Conservation (phyloP, 2,329 filamentous ascomycete genomes). For the Epichloe amarillans region DNA sequence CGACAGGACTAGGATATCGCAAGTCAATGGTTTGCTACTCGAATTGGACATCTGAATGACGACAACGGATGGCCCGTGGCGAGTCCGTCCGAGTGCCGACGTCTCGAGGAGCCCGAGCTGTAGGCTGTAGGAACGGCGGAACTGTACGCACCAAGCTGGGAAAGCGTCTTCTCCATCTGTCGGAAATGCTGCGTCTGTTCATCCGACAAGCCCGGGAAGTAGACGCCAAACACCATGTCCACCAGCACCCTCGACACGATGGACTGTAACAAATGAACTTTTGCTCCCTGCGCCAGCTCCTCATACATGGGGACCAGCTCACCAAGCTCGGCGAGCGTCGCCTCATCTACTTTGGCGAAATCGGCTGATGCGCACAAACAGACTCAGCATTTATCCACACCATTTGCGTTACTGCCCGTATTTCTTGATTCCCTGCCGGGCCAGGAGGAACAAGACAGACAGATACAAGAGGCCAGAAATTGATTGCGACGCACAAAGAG, state of each 20-base stretch:
- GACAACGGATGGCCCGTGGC: too few relatives aligned
- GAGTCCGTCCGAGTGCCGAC: too few relatives aligned
- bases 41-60: too few relatives aligned
- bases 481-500: not conserved
- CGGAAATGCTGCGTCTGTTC: slow-evolving; percentile 38
- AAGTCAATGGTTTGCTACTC: too few relatives aligned
- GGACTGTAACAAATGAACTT: slow-evolving; percentile 50
- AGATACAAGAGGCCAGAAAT: not conserved
- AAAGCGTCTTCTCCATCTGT: slow-evolving; percentile 34
- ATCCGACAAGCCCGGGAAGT: slow-evolving; percentile 48
- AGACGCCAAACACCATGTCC: slow-evolving; percentile 46
- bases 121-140: not conserved
- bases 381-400: not conserved
- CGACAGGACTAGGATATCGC: slow-evolving; percentile 20
- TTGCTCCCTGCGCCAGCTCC: slow-evolving; percentile 38
- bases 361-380: slow-evolving; percentile 21
- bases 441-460: not conserved
- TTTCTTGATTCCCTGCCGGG: not conserved
- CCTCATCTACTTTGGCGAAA: slow-evolving; percentile 26
- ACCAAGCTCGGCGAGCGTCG: slow-evolving; percentile 28
- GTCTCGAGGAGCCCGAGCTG: too few relatives aligned
- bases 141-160: slow-evolving; percentile 23
- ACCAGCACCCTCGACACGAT: slow-evolving; percentile 46
- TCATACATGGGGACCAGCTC: slow-evolving; percentile 45
- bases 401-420: not conserved